These are phyloP conservation scores for Globisporangium orthogonon DNA, from an alignment of 352 stramenopile genomes.

Conservation along the genomic window DNA sequence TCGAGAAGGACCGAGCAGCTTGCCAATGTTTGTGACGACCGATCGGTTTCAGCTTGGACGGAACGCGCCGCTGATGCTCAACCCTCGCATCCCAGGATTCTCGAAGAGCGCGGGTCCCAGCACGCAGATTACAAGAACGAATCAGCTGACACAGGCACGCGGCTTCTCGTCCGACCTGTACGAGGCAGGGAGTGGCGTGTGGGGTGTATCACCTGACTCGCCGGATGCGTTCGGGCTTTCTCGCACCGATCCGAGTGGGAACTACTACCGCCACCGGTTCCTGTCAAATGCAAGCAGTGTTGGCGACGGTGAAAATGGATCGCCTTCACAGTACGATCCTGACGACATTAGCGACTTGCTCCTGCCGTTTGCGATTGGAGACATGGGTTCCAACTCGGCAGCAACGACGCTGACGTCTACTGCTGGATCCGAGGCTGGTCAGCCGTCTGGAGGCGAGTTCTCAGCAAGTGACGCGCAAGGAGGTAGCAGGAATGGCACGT, in stretches of 20 bases:
- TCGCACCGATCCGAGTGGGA: conserved; percentile 22
- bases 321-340: conserved; percentile 13
- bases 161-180: conserved; percentile 60
- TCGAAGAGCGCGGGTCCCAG: conserved; percentile 12
- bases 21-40: conserved; percentile 53
- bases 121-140: neutral
- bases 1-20: conserved; percentile 28
- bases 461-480: conserved; percentile 2
- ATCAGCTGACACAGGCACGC: conserved; percentile 20
- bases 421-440: conserved; percentile 17
- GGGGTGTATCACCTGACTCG: conserved; percentile 63
- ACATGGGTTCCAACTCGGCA: conserved; percentile 24
- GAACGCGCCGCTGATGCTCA: conserved; percentile 3
- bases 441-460: conserved; percentile 15
- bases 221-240: conserved; percentile 58
- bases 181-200: conserved; percentile 44
- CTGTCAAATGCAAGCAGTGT: conserved; percentile 13
- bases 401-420: conserved; percentile 44
- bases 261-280: conserved; percentile 30
- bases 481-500: conserved; percentile 8
- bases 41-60: conserved; percentile 36
- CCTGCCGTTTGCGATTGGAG: conserved; percentile 65
- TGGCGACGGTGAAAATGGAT: conserved; percentile 15
- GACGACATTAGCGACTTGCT: conserved; percentile 32
- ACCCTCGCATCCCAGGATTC: conserved; percentile 3